Evolutionary conservation across 78 protist genomes (phyloP), one percentile per base, ranked within the genome.

Genomic region (Tieghemostelium lacteum): DNA sequence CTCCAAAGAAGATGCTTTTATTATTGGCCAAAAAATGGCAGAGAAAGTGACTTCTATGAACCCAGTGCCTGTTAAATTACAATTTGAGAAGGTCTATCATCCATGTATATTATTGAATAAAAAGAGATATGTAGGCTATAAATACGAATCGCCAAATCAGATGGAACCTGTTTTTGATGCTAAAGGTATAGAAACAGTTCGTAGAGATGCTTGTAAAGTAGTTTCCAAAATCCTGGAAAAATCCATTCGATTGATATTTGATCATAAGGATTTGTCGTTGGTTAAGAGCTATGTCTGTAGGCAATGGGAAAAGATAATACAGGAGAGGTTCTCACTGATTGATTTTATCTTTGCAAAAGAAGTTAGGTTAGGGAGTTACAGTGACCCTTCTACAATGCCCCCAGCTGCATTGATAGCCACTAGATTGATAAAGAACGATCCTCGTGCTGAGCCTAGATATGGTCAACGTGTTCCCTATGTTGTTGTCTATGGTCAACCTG

Each of bases 101-200:
- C 99, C 99, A 20, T 97, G 98, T 86, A 29, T 98, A 3, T 64
- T 99, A 34, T 57, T 88, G 19, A 72, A 98, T 28, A 99, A 99
- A 87, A 98, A 98, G 94, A 87, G 99, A 26, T 98, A 98, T 75
- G 95, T 85, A 2, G 99, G 99, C 0, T 66, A 61, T 57, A 75
- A 70, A 61, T 97, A 73, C 58, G 98, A 96, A 75, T 29, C 39
- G 0, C 76, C 71, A 0, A 26, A 0, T 8, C 97, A 88, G 63
- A 75, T 58, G 64, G 34, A 2, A 73, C 97, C 97, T n/a, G 73
- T 33, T 1, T 75, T 93, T 34, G 99, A 97, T 33, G 98, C 97
- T 3, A 98, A 98, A 29, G 99, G 99, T 26, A 83, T 98, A 22
- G 99, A 99, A 93, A 72, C 97, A 8, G 95, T 98, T 6, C 71